Evolutionary conservation across 2,329 filamentous ascomycete species (phyloP), one percentile per base, ranked within the genome.

Genomic region (Aspergillus alliaceus): DNA sequence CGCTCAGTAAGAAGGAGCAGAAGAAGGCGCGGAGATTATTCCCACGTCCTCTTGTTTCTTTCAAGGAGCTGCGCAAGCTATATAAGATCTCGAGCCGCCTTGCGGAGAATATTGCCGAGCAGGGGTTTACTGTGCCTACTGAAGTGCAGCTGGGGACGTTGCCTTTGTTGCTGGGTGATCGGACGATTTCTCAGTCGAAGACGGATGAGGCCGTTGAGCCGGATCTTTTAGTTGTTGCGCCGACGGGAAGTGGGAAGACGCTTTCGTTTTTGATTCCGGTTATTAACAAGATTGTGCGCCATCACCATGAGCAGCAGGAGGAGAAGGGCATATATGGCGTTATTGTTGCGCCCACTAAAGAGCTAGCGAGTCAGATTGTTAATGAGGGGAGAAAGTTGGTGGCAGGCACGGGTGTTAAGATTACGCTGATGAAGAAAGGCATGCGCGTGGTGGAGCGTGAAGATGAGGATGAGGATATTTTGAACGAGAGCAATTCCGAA

Each of bases 211-310:
- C 56, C 54, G 56, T 65, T 22, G 77, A 79, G 12, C 79, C 93
- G 4, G 88, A 99, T 77, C 85, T 99, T 37, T 75, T 99, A 61
- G 90, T 91, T 0, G 87, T 98, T 42, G 95, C 95, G 3, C 95
- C 95, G 1, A 99, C 95, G 0, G 95, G 95, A 24, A 98, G 93
- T 72, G 95, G 95, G 44, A 99, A 99, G 80, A 99, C 95, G 0
- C 80, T 99, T 61, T 91, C 92, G 18, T 99, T 97, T 68, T 76
- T 98, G 66, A 90, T 99, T 40, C 93, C 93, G 0, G 83, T 92
- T 3, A 86, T 99, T 65, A 89, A 96, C 69, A 83, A 85, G 46
- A 86, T 96, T 40, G 79, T 90, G 64, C 80, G 82, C 50, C 69
- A 75, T 44, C 77, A 77, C 52, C 75, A 75, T 57, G 77, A 83